Evolutionary conservation across 2,329 filamentous ascomycete genomes (phyloP), one percentile per base, ranked within the genome.

Genomic region (Ceratocystis papillata): DNA sequence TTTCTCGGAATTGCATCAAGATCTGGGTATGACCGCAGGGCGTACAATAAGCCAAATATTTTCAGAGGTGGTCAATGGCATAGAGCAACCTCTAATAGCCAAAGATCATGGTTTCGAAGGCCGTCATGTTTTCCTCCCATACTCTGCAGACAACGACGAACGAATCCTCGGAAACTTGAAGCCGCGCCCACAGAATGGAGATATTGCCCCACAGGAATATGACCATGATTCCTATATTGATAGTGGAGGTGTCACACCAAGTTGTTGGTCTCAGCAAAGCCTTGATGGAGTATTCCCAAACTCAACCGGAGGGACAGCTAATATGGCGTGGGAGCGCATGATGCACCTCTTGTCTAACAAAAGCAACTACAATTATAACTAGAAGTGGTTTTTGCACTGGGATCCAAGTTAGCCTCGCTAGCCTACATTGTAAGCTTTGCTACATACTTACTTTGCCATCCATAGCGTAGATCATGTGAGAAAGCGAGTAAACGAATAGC

Each of bases 31-130:
- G n/a, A 25, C 41, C 4, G 44, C 55, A 8, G 5, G 28, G 25
- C 25, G 55, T 7, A 22, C 20, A 59, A 17, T 59, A 5, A 33
- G 55, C 30, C 28, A 62, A 25, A 62, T 62, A 28, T 64, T 68
- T 44, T 53, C 65, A 48, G 67, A 68, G 62, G 67, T 67, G 3
- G 65, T 60, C 5, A 62, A 60, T n/a, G 62, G 62, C 37, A 66
- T 63, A 45, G 62, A 64, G 12, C 64, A 64, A 30, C 60, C 64
- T 3, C 48, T 60, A 28, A 10, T 64, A 20, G 8, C 33, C 22
- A 17, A 6, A 7, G 33, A 41, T 20, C 30, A 44, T 37, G 28
- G 48, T 1, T 63, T 41, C n/a, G 28, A 45, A 15, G 33, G 46
- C 17, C 50, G n/a, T 2, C 3, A 33, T 22, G 41, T 37, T 2